These are phyloP conservation scores for Agaricus blazei DNA, from an alignment of 768 basidiomycete species.

Conservation along the genomic window DNA sequence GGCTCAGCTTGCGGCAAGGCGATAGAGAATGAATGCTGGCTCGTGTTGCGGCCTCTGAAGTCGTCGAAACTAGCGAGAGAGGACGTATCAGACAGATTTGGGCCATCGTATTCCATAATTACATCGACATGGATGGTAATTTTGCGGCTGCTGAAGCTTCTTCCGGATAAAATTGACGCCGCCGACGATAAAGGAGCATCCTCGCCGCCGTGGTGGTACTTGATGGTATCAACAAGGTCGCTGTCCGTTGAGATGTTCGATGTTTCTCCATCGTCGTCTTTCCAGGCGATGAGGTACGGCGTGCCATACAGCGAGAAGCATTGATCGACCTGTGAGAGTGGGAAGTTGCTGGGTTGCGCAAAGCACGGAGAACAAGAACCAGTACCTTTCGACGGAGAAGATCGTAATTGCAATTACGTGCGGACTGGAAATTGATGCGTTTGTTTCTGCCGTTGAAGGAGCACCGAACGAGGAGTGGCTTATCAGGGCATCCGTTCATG, in stretches of 20 bases:
- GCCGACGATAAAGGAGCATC: slow-evolving; percentile 68
- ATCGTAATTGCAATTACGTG: slow-evolving; percentile 74
- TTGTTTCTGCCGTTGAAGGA: slow-evolving; percentile 70
- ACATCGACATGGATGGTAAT: slow-evolving; percentile 78
- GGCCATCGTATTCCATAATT: slow-evolving; percentile 85
- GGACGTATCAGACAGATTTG: slow-evolving; percentile 83
- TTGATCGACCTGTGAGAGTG: slow-evolving; percentile 64
- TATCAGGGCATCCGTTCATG: slow-evolving; percentile 56
- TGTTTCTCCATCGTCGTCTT: slow-evolving; percentile 84
- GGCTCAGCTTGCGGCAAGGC: slow-evolving; percentile 36
- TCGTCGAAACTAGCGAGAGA: slow-evolving; percentile 80
- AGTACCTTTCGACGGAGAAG: slow-evolving; percentile 66
- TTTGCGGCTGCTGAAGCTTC: slow-evolving; percentile 61
- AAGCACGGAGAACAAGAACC: slow-evolving; percentile 14
- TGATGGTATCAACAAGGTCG: slow-evolving; percentile 83
- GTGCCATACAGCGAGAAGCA: slow-evolving; percentile 72
- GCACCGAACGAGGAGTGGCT: slow-evolving; percentile 80
- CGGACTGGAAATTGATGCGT: slow-evolving; percentile 74
- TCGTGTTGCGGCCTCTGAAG: slow-evolving; percentile 53
- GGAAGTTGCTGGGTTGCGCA: too few relatives aligned
- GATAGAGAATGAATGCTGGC: slow-evolving; percentile 51
- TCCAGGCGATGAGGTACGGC: slow-evolving; percentile 73
- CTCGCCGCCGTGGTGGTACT: slow-evolving; percentile 81
- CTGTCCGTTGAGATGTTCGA: slow-evolving; percentile 62
- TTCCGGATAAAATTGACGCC: slow-evolving; percentile 68